Evolutionary conservation across 2,329 filamentous ascomycete species (phyloP).

Genomic region (Byssochlamys sp.): DNA sequence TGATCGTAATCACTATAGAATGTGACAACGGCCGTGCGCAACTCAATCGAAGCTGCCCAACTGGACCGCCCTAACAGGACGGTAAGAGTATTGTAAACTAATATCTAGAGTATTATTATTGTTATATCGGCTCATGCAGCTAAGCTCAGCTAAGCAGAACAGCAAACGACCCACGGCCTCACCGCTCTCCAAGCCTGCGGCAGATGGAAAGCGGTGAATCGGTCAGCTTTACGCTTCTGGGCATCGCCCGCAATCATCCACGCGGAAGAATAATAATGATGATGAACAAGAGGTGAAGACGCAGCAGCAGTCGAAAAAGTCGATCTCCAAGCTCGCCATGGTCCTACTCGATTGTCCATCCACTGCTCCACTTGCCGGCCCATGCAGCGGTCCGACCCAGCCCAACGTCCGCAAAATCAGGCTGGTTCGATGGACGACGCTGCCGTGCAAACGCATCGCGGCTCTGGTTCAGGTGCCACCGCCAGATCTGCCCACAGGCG

Average conservation of each 20-base stretch:
- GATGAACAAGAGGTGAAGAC: too few species aligned
- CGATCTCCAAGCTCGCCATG: constrained; percentile 8
- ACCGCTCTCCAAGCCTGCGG: constrained; percentile 9
- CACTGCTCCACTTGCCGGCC: constrained; percentile 21
- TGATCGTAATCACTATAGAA: not conserved
- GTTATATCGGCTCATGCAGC: not conserved
- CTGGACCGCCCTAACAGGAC: not conserved
- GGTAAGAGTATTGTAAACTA: too few species aligned
- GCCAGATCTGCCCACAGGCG: not conserved
- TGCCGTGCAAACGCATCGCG: not conserved
- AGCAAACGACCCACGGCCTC: constrained; percentile 1
- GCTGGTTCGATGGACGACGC: not conserved
- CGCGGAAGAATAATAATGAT: not conserved
- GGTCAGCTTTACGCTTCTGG: constrained; percentile 6
- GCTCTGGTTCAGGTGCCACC: not conserved
- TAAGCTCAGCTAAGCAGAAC: not conserved
- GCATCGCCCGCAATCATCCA: not conserved
- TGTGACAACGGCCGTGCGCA: not conserved
- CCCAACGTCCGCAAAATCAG: constrained; percentile 18
- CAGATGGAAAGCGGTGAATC: constrained; percentile 8
- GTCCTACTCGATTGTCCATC: constrained; percentile 6
- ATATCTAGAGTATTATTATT: too few species aligned
- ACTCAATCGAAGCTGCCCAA: not conserved
- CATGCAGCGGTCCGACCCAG: constrained; percentile 31
- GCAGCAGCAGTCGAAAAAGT: not conserved